Evolutionary conservation across 73 alveolate genomes (phyloP).

Genomic region (Paramecium caudatum): DNA sequence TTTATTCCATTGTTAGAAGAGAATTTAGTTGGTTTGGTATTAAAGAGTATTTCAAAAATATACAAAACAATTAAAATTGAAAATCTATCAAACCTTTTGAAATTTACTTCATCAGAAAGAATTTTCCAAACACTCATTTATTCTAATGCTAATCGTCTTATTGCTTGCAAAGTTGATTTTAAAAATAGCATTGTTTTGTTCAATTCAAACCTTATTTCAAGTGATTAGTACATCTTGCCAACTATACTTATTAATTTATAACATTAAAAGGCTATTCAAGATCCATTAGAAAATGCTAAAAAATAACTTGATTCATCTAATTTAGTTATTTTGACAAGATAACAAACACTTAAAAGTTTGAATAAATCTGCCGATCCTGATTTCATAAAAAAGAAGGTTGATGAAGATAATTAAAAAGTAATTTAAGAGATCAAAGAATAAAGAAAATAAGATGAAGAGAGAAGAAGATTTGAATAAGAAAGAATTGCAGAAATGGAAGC

Average conservation of each 20-base stretch:
- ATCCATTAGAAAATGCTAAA: conserved; percentile 58
- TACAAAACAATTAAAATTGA: conserved; percentile 44
- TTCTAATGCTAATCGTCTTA: not conserved
- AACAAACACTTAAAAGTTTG: conserved; percentile 32
- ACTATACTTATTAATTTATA: not conserved
- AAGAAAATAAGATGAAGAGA: conserved; percentile 25
- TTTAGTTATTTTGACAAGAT: conserved; percentile 18
- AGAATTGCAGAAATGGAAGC: conserved; percentile 58
- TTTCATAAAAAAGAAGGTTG: conserved; percentile 1
- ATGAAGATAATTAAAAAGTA: not conserved
- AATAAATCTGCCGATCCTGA: conserved; percentile 51
- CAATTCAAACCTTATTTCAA: conserved; percentile 9
- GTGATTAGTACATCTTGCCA: conserved; percentile 41
- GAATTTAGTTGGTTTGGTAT: conserved; percentile 14
- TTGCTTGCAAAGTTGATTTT: conserved; percentile 49
- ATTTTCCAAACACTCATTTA: not conserved
- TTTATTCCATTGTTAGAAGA: conserved; percentile 39
- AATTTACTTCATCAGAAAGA: conserved; percentile 23
- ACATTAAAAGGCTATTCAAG: not conserved
- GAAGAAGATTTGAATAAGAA: conserved; percentile 33
- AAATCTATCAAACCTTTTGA: not conserved
- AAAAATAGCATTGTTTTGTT: not conserved
- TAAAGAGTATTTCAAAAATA: conserved; percentile 21
- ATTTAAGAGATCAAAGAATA: conserved; percentile 6
- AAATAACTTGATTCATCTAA: not conserved